A percentile compares a stretch with the other conserved stretches of the same genome.
Conservation (phyloP, 192 early-diverging fungal genomes). For the Phlyctochytrium planicorne region DNA sequence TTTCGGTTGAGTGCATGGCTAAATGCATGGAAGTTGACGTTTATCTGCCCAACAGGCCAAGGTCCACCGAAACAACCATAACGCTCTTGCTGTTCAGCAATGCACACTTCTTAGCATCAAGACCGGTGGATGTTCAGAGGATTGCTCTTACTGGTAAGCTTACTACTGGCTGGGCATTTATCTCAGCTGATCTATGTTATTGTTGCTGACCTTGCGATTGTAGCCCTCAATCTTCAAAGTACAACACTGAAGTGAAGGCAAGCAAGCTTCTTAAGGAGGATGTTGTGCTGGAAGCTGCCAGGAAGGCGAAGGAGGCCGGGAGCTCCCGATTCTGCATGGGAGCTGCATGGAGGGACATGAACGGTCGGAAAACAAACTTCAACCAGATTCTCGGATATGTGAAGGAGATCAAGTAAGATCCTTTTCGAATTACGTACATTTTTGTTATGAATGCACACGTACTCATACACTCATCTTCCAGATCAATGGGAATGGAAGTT, state of each 20-base stretch:
- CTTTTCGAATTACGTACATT: slow-evolving; percentile 5
- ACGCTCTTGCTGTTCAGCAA: slow-evolving; percentile 73
- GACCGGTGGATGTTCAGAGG: slow-evolving; percentile 81
- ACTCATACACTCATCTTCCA: neutral
- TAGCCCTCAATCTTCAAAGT: slow-evolving; percentile 74
- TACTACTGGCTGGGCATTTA: no score
- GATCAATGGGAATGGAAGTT: slow-evolving; percentile 82
- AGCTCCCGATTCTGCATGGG: slow-evolving; percentile 85
- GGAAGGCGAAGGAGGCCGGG: slow-evolving; percentile 73
- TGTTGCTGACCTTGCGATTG: no score
- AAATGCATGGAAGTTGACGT: neutral
- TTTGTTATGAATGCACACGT: neutral
- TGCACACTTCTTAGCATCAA: slow-evolving; percentile 80
- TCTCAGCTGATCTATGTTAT: neutral
- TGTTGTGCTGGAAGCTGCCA: slow-evolving; percentile 69
- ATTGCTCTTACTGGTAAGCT: slow-evolving; percentile 68
- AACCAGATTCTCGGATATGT: slow-evolving; percentile 73
- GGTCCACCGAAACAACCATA: slow-evolving; percentile 70
- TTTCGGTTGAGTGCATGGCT: no score
- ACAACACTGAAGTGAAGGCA: slow-evolving; percentile 69
- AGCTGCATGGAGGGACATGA: slow-evolving; percentile 78
- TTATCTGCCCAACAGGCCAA: slow-evolving; percentile 48
- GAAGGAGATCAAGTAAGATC: slow-evolving; percentile 65
- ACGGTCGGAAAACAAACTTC: slow-evolving; percentile 81
- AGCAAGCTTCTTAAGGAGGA: slow-evolving; percentile 69